Percentiles rank a stretch among this genome's conserved stretches.
Conservation (phyloP, 257 asterid species). For the Euphrasia confusa region DNA sequence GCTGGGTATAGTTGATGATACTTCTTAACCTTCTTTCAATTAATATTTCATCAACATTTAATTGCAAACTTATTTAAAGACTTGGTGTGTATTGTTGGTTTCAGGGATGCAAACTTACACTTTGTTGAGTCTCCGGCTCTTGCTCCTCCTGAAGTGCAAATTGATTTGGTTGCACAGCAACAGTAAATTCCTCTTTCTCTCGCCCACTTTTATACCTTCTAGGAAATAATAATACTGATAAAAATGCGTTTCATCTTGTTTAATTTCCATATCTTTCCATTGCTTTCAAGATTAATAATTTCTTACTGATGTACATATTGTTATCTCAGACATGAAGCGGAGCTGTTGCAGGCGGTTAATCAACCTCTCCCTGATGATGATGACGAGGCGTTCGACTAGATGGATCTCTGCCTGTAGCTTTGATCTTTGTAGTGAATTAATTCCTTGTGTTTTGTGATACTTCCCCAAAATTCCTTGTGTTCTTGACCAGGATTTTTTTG, state of each 20-base stretch:
- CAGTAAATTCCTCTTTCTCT: conserved; percentile 34
- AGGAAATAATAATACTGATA: background rate
- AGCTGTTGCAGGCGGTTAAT: background rate
- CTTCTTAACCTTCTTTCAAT: background rate
- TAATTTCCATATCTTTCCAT: no score
- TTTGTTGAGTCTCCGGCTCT: conserved; percentile 87
- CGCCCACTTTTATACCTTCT: background rate
- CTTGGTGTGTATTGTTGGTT: background rate
- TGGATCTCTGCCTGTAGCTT: background rate
- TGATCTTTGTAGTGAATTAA: no score
- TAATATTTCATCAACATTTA: background rate
- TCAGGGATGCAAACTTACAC: conserved; percentile 65
- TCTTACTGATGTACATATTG: background rate
- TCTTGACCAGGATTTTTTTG: background rate
- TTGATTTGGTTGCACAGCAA: conserved; percentile 69
- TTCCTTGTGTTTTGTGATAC: background rate
- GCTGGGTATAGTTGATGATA: conserved; percentile 52
- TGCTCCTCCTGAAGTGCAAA: conserved; percentile 84
- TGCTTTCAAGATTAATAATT: no score
- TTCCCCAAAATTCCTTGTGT: background rate
- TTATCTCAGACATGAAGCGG: background rate
- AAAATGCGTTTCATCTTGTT: no score
- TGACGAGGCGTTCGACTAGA: background rate
- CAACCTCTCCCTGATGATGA: background rate
- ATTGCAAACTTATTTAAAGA: background rate